Conservation (phyloP, 2,329 filamentous ascomycete genomes). For the Fusarium tanahbumbuense region DNA sequence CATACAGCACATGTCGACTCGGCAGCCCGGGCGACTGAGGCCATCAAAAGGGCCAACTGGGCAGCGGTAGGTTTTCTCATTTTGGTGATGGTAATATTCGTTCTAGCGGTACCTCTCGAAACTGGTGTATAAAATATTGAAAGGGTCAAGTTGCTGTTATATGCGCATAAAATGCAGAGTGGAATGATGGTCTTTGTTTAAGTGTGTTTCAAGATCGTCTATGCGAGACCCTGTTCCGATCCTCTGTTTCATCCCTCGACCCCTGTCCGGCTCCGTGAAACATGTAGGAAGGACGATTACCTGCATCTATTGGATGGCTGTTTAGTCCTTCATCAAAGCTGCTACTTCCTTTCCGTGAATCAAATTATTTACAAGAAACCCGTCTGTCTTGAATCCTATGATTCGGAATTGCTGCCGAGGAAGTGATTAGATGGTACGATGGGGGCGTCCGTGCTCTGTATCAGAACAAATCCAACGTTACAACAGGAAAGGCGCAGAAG, state of each 20-base stretch:
- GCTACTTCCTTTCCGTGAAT: neutral
- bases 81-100: neutral
- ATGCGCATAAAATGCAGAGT: neutral
- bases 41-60: conserved; percentile 25
- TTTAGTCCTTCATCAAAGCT: conserved; percentile 1
- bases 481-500: neutral
- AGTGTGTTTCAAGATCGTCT: conserved; percentile 31
- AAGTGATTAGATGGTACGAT: too few relatives aligned
- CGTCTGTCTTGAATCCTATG: neutral
- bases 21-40: conserved; percentile 7
- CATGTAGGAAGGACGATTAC: neutral
- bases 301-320: neutral
- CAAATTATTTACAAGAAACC: neutral
- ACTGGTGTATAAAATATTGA: neutral
- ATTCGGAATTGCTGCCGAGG: neutral
- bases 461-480: neutral
- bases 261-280: conserved; percentile 13
- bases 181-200: conserved; percentile 2
- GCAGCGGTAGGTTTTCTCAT: conserved; percentile 31
- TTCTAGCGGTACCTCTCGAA: too few relatives aligned
- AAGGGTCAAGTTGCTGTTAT: neutral
- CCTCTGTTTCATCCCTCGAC: conserved; percentile 25
- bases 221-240: conserved; percentile 27
- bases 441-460: neutral
- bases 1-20: conserved; percentile 37